These are phyloP conservation scores for Epichloe sibirici DNA, from an alignment of 2,329 filamentous ascomycete genomes.

Conservation along the genomic window DNA sequence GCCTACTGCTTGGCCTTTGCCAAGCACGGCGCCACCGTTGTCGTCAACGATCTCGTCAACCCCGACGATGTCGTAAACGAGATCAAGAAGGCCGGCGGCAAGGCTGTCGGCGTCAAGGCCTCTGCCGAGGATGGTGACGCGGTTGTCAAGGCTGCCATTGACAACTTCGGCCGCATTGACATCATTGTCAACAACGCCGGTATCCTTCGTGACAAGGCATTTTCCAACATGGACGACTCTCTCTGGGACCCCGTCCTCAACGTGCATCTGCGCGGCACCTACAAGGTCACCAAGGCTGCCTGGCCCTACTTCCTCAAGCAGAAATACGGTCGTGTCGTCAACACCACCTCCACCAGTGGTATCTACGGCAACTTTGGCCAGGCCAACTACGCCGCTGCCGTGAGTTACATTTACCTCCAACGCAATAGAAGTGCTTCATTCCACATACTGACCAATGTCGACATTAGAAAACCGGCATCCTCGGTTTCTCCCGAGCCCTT, in stretches of 20 bases:
- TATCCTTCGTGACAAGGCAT: slow-evolving; percentile 95
- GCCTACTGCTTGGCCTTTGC: slow-evolving; percentile 82
- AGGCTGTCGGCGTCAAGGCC: slow-evolving; percentile 86
- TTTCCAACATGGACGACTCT: slow-evolving; percentile 91
- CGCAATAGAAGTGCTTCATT: background rate
- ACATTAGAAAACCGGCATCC: slow-evolving; percentile 73
- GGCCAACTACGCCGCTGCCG: slow-evolving; percentile 87
- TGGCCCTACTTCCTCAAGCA: slow-evolving; percentile 98
- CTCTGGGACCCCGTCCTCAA: slow-evolving; percentile 87
- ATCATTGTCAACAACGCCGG: slow-evolving; percentile 97
- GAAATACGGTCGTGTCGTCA: slow-evolving; percentile 93
- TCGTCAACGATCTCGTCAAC: slow-evolving; percentile 92
- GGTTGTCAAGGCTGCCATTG: slow-evolving; percentile 86
- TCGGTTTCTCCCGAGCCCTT: slow-evolving; percentile 87
- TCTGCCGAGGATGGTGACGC: slow-evolving; percentile 85
- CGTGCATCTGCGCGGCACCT: slow-evolving; percentile 88
- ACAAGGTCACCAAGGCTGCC: slow-evolving; percentile 92
- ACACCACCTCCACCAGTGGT: slow-evolving; percentile 92
- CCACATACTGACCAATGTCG: background rate
- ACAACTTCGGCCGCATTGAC: slow-evolving; percentile 85
- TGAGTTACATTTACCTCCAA: slow-evolving; percentile 30
- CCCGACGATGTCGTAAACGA: slow-evolving; percentile 84
- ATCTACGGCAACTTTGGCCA: slow-evolving; percentile 99
- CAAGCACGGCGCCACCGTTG: slow-evolving; percentile 70
- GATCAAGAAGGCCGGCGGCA: slow-evolving; percentile 79